Evolutionary conservation across 352 stramenopile species (phyloP).

Genomic region (Pythium guiyangense): DNA sequence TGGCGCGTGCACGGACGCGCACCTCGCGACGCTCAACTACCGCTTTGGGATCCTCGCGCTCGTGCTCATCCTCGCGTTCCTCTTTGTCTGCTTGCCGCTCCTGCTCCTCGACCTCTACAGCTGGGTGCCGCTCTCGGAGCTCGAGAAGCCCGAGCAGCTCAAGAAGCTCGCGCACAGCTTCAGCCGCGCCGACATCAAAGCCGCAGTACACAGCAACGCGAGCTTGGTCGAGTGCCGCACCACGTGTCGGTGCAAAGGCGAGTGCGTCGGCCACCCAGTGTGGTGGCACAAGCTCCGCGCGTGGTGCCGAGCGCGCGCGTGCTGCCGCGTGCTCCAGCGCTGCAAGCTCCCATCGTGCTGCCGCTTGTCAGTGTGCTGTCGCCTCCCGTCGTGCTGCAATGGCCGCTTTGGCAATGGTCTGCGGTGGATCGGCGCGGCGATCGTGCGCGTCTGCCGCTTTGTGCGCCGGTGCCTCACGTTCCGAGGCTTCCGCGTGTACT

Average conservation of each 20-base stretch:
- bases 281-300: background rate
- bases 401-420: background rate
- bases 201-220: slow-evolving; percentile 52
- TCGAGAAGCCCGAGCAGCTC: slow-evolving; percentile 25
- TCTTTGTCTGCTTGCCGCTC: slow-evolving; percentile 49
- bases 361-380: background rate
- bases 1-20: slow-evolving; percentile 11
- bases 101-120: slow-evolving; percentile 56
- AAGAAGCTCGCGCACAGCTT: slow-evolving; percentile 23
- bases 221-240: slow-evolving; percentile 23
- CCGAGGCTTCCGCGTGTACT: slow-evolving; percentile 17
- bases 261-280: background rate
- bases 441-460: background rate
- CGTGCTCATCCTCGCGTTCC: slow-evolving; percentile 35
- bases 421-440: background rate
- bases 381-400: background rate
- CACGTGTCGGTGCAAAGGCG: background rate
- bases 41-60: slow-evolving; percentile 31
- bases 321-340: background rate
- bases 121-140: slow-evolving; percentile 44
- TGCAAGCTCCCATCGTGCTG: background rate
- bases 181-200: slow-evolving; percentile 30
- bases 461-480: background rate
- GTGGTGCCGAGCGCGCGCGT: background rate
- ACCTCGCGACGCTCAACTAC: slow-evolving; percentile 30